phyloP scores from a whole-genome alignment of 2,329 filamentous ascomycete species.

The Exophiala mesophila region DNA sequence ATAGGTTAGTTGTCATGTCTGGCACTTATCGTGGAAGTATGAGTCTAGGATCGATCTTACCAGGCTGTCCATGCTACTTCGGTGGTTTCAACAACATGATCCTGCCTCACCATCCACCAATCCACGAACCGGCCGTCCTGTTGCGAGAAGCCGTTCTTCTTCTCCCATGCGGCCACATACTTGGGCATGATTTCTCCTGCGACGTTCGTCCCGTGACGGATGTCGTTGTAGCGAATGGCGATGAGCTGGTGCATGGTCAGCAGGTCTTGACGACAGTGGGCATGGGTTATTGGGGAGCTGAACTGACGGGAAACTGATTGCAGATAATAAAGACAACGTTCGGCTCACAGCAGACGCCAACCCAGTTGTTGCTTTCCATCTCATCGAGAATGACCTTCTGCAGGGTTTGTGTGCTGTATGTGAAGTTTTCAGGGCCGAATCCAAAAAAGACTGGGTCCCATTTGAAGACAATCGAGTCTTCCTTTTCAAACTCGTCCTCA shows the following conservation, averaged over 20 bases:
- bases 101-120: conserved; percentile 30
- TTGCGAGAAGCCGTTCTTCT: conserved; percentile 30
- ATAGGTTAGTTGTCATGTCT: not conserved
- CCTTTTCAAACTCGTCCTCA: conserved; percentile 37
- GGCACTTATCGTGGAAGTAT: conserved; percentile 5
- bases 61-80: conserved; percentile 29
- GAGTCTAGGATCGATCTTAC: conserved; percentile 21
- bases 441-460: conserved; percentile 40
- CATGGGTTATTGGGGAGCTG: not conserved
- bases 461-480: conserved; percentile 32
- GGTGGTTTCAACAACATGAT: conserved; percentile 18
- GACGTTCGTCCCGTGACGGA: conserved; percentile 32
- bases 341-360: conserved; percentile 43
- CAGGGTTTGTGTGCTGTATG: conserved; percentile 32
- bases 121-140: conserved; percentile 28
- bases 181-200: conserved; percentile 33
- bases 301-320: conserved; percentile 41
- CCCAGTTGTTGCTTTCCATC: conserved; percentile 38
- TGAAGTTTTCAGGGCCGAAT: conserved; percentile 34
- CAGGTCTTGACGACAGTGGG: conserved; percentile 1
- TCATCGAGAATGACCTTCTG: conserved; percentile 34
- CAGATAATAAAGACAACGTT: conserved; percentile 35
- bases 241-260: conserved; percentile 29
- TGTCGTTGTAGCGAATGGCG: conserved; percentile 36
- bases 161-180: conserved; percentile 34